Percentiles rank a stretch among this genome's conserved stretches.
phyloP scores from a whole-genome alignment of 2,329 filamentous ascomycete species.

The Phialophora verrucosa region DNA sequence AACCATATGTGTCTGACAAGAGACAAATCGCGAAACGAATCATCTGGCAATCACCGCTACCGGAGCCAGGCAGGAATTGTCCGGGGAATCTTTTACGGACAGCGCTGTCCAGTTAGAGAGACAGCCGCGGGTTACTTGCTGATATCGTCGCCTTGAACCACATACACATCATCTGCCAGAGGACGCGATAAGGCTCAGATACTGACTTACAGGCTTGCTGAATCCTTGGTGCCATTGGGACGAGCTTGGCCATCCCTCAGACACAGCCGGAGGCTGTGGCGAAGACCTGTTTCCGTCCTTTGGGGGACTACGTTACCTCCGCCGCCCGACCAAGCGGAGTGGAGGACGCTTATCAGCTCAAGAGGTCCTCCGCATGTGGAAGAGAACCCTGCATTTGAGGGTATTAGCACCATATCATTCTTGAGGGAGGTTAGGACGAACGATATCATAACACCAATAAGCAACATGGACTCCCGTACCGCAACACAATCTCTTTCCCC shows the following conservation, averaged over 20 bases:
- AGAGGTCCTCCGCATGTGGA: not conserved
- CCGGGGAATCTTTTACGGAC: not conserved
- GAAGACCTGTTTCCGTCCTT: not conserved
- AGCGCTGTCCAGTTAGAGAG: not conserved
- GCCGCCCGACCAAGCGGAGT: not conserved
- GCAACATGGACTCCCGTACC: constrained; percentile 6
- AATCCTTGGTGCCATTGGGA: not conserved
- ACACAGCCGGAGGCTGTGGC: not conserved
- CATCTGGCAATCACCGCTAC: not conserved
- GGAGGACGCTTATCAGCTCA: not conserved
- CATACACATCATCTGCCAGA: not conserved
- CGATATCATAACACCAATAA: not conserved
- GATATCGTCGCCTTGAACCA: not conserved
- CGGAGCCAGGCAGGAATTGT: not conserved
- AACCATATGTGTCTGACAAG: constrained; percentile 17
- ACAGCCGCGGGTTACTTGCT: not conserved
- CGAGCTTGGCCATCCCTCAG: not conserved
- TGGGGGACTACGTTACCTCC: not conserved
- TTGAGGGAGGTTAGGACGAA: not conserved
- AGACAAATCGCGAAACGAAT: constrained; percentile 20
- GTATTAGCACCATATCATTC: not conserved
- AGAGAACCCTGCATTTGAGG: not conserved
- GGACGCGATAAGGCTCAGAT: not conserved
- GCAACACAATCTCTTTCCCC: not conserved
- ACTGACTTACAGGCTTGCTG: not conserved